These are phyloP conservation scores for Argentina anserina DNA, from an alignment of 306 rosid genomes.

Conservation along the genomic window DNA sequence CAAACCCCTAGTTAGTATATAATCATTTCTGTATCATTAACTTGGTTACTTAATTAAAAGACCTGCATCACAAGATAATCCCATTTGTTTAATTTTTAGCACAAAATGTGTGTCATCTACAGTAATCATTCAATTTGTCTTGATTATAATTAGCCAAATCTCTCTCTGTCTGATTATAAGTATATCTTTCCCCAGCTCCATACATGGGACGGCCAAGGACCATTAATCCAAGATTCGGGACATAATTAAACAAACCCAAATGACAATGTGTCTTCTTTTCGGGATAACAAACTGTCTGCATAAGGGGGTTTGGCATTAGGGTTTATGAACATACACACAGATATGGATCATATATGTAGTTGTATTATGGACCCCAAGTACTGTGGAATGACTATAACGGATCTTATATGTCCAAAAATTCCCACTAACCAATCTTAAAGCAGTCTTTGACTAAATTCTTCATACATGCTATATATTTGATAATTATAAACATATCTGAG, in stretches of 20 bases:
- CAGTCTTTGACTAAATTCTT: not conserved
- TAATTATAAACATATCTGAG: not conserved
- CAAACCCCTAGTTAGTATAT: conserved; percentile 31
- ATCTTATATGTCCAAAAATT: not conserved
- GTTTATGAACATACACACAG: not conserved
- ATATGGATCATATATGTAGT: not conserved
- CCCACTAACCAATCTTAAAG: not conserved
- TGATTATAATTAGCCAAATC: conserved; percentile 21
- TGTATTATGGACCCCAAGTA: not conserved
- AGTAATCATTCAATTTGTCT: conserved; percentile 16
- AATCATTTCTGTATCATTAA: conserved; percentile 72
- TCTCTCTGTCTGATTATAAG: not conserved
- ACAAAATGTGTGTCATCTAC: conserved; percentile 41
- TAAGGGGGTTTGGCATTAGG: not conserved
- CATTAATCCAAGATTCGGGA: not conserved
- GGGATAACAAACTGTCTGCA: conserved; percentile 2
- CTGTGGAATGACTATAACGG: not conserved
- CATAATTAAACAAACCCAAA: not conserved
- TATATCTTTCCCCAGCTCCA: not conserved
- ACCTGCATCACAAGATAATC: conserved; percentile 39
- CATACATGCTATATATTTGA: not conserved
- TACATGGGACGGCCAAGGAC: not conserved
- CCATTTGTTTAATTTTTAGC: conserved; percentile 28
- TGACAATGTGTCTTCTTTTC: conserved; percentile 5
- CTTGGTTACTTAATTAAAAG: conserved; percentile 43